Percentiles rank a stretch among this genome's conserved stretches.
Evolutionary conservation across 2,329 filamentous ascomycete species (phyloP).

Genomic region (Fusarium stilboides): DNA sequence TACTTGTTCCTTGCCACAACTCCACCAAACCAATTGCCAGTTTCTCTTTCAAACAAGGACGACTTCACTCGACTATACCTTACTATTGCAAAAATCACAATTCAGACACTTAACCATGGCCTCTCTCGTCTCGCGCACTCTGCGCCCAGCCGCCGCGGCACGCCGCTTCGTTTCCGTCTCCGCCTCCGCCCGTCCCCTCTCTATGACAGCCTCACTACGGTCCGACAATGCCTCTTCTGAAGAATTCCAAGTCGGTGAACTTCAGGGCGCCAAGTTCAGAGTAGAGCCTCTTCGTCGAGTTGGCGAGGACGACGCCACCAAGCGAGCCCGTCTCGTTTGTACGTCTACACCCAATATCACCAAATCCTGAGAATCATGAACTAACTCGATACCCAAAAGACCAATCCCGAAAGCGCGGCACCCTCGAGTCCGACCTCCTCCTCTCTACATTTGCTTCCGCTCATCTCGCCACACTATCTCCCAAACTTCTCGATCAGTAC

Average conservation of each 20-base stretch:
- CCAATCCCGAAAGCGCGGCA: constrained; percentile 96
- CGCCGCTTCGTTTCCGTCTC: constrained; percentile 41
- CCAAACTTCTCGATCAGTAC: constrained; percentile 83
- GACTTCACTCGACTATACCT: neutral
- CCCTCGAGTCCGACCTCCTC: constrained; percentile 94
- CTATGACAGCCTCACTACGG: constrained; percentile 41
- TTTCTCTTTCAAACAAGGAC: neutral
- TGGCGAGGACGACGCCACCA: constrained; percentile 88
- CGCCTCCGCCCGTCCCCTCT: constrained; percentile 36
- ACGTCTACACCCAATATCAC: constrained; percentile 51
- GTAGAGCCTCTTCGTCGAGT: constrained; percentile 89
- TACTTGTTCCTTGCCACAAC: constrained; percentile 21
- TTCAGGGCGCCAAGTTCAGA: constrained; percentile 87
- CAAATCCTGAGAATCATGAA: neutral
- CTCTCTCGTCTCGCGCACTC: constrained; percentile 43
- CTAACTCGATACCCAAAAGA: constrained; percentile 61
- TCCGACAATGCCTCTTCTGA: constrained; percentile 34
- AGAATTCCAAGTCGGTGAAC: constrained; percentile 87
- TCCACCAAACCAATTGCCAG: constrained; percentile 11
- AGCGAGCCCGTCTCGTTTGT: constrained; percentile 86
- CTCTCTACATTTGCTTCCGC: constrained; percentile 94
- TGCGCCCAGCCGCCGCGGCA: constrained; percentile 35
- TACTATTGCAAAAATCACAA: neutral
- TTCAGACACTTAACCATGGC: constrained; percentile 32
- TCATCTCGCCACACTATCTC: constrained; percentile 81